These are phyloP conservation scores for Candida xyloterini DNA, from an alignment of 805 yeast genomes.

Conservation along the genomic window DNA sequence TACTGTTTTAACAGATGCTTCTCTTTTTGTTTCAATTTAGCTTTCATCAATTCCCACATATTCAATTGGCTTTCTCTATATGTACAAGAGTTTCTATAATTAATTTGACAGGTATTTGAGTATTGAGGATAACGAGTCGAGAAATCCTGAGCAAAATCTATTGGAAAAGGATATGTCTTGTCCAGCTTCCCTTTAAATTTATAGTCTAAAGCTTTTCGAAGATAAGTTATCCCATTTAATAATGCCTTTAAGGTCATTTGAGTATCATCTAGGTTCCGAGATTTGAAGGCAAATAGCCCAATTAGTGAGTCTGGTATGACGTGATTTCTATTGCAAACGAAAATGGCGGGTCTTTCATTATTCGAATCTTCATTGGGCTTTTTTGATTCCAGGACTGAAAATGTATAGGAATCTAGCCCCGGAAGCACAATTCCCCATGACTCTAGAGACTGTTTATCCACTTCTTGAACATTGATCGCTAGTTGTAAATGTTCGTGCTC, in stretches of 20 bases:
- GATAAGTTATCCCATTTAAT: constrained; percentile 59
- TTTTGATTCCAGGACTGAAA: constrained; percentile 15
- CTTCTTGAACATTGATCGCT: constrained; percentile 48
- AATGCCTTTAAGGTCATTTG: constrained; percentile 46
- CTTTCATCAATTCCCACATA: constrained; percentile 37
- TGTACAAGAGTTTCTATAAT: constrained; percentile 27
- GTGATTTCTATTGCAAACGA: constrained; percentile 28
- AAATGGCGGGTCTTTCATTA: constrained; percentile 16
- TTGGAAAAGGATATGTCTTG: constrained; percentile 10
- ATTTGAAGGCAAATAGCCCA: constrained; percentile 51
- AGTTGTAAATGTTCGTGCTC: constrained; percentile 57
- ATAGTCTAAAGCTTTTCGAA: constrained; percentile 50
- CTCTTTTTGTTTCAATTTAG: constrained; percentile 41
- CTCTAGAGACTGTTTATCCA: constrained; percentile 3
- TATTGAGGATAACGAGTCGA: constrained; percentile 2
- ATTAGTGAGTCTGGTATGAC: constrained; percentile 45
- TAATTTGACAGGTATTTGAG: constrained; percentile 2
- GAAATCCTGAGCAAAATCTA: neutral
- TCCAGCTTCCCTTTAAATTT: constrained; percentile 34
- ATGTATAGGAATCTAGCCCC: constrained; percentile 28
- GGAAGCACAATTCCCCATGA: constrained; percentile 28
- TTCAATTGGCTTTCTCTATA: constrained; percentile 42
- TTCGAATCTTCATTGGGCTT: neutral
- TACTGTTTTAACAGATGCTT: constrained; percentile 37
- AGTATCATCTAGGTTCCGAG: constrained; percentile 46